Conservation (phyloP, 176 grass and related monocot species). For the Zea mays region Zm-B73-REFERENCE-NAM-5.0 NC_050105.1:1995501-1996000, state of each 20-base stretch:
- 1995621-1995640: conserved; percentile 85
- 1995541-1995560: conserved; percentile 83
- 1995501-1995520: conserved; percentile 53
- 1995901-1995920: conserved; percentile 35
- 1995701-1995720: conserved; percentile 47
- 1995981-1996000: conserved; percentile 30
- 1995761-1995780: conserved; percentile 19
- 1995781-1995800: conserved; percentile 23
- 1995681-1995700: conserved; percentile 59
- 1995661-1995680: conserved; percentile 66
- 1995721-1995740: conserved; percentile 59
- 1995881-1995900: conserved; percentile 27
- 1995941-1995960: conserved; percentile 59
- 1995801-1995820: conserved; percentile 41
- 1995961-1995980: conserved; percentile 29
- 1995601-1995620: conserved; percentile 86
- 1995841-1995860: conserved; percentile 78
- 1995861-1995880: conserved; percentile 46
- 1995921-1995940: conserved; percentile 69
- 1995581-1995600: conserved; percentile 85
- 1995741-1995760: conserved; percentile 82
- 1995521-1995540: conserved; percentile 80
- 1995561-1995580: conserved; percentile 87
- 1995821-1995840: conserved; percentile 45
- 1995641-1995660: conserved; percentile 86